Evolutionary conservation across 805 yeast genomes (phyloP).

Genomic region (Teunomyces stri): DNA sequence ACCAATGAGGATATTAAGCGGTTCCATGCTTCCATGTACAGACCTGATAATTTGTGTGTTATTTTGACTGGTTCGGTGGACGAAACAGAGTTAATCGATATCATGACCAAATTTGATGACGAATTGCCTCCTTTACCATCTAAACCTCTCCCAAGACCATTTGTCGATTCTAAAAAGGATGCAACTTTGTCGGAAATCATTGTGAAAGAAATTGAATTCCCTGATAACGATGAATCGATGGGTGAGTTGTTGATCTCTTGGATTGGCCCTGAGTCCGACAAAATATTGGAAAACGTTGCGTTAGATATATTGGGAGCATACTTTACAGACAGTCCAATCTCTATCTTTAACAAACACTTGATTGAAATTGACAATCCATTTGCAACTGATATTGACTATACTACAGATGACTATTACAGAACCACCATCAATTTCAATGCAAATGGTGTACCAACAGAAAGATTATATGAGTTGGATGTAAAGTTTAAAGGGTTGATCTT

Average conservation of each 20-base stretch:
- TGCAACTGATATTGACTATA: slow-evolving; percentile 67
- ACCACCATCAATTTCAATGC: slow-evolving; percentile 58
- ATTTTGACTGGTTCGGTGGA: slow-evolving; percentile 86
- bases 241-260: slow-evolving; percentile 75
- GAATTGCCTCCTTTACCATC: slow-evolving; percentile 46
- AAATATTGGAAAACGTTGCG: slow-evolving; percentile 59
- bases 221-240: slow-evolving; percentile 83
- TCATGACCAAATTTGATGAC: slow-evolving; percentile 61
- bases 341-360: slow-evolving; percentile 66
- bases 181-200: slow-evolving; percentile 41
- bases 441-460: slow-evolving; percentile 74
- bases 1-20: slow-evolving; percentile 70
- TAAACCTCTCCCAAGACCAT: slow-evolving; percentile 58
- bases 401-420: slow-evolving; percentile 70
- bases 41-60: slow-evolving; percentile 81
- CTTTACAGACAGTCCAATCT: slow-evolving; percentile 72
- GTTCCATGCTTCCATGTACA: slow-evolving; percentile 70
- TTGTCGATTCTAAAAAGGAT: slow-evolving; percentile 58
- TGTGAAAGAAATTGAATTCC: slow-evolving; percentile 64
- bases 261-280: slow-evolving; percentile 71
- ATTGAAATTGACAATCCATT: slow-evolving; percentile 82
- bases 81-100: slow-evolving; percentile 61
- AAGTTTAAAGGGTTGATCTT: slow-evolving; percentile 50
- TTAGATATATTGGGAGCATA: slow-evolving; percentile 69
- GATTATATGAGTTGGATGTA: slow-evolving; percentile 51